Evolutionary conservation across 805 yeast species (phyloP).

Genomic region (Groenewaldozyma tartarivorans): DNA sequence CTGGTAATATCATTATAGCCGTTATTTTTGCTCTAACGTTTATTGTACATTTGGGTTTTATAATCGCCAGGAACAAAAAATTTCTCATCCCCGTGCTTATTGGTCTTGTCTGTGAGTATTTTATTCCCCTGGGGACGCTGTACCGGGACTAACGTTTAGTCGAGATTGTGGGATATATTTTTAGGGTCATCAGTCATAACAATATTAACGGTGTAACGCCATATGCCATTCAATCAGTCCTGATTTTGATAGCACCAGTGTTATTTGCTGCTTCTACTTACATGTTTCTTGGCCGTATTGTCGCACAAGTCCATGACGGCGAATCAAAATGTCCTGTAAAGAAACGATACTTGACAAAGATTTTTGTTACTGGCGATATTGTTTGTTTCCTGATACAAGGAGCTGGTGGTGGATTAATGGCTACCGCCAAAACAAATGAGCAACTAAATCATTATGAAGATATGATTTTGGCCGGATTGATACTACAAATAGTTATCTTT

Average conservation of each 20-base stretch:
- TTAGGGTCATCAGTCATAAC: conserved; percentile 41
- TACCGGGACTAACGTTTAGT: too few relatives aligned
- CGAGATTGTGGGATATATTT: conserved; percentile 62
- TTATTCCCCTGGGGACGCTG: too few relatives aligned
- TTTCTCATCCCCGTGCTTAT: too few relatives aligned
- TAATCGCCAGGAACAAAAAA: too few relatives aligned
- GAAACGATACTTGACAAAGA: conserved; percentile 51
- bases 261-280: conserved; percentile 79
- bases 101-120: too few relatives aligned
- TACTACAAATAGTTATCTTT: conserved; percentile 68
- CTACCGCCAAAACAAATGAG: conserved; percentile 37
- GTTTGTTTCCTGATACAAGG: conserved; percentile 59
- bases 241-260: conserved; percentile 71
- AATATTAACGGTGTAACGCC: conserved; percentile 27
- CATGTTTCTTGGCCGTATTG: conserved; percentile 55
- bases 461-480: conserved; percentile 69
- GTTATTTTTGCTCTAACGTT: too few relatives aligned
- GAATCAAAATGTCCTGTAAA: conserved; percentile 38
- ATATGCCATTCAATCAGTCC: conserved; percentile 55
- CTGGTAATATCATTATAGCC: too few relatives aligned
- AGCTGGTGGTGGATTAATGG: conserved; percentile 59
- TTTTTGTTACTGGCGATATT: conserved; percentile 62
- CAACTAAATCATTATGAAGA: conserved; percentile 38
- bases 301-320: conserved; percentile 45
- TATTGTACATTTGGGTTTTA: too few relatives aligned